Base-by-base conservation (phyloP, 306 rosid species). In the Styphnolobium japonicum region DNA sequence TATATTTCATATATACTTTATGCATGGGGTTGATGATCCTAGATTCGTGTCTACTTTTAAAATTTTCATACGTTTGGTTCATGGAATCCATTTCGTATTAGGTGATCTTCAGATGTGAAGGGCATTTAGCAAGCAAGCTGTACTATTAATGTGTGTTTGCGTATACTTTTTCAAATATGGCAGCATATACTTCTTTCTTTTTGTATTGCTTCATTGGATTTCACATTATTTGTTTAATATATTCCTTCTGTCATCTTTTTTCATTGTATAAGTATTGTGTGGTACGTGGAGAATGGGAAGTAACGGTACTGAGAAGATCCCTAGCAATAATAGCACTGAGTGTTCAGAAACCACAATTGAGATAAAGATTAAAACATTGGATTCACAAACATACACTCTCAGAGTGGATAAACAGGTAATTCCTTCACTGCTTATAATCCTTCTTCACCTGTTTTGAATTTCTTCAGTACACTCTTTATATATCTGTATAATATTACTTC, bases 361-460 rank as follows among this genome's bases (percentile, higher is more conserved):
- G 90, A 96, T 96, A 71, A 96, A 96, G 84, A 85, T 96, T 56
- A 96, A 91, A 82, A 96, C 98, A 71, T 84, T 96, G 90, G 98
- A 96, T 82, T 90, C 97, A 73, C 97, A 91, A 82, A 96, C 90
- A 7, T 89, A 93, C 87, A 91, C 97, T 82, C 88, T 96, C 75
- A 90, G 86, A 89, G 99, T 96, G 84, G 99, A 96, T 89, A 96
- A 93, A 49, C 96, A 96, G 97, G 99, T 94, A 48, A 63, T 52
- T 43, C 76, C 77, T 72, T 31, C 67, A 22, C 61, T 25, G 3
- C 11, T 56, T 65, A 21, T 22, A 45, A 46, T 70, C 25, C 61
- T 70, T 78, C 22, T 42, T 71, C 21, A 11, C 21, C 37, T 42
- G 7, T 31, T 6, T 67, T 53, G 40, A 64, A 48, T 52, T 81